phyloP scores from a whole-genome alignment of 2,329 filamentous ascomycete species.

The Aureobasidium sp. region DNA sequence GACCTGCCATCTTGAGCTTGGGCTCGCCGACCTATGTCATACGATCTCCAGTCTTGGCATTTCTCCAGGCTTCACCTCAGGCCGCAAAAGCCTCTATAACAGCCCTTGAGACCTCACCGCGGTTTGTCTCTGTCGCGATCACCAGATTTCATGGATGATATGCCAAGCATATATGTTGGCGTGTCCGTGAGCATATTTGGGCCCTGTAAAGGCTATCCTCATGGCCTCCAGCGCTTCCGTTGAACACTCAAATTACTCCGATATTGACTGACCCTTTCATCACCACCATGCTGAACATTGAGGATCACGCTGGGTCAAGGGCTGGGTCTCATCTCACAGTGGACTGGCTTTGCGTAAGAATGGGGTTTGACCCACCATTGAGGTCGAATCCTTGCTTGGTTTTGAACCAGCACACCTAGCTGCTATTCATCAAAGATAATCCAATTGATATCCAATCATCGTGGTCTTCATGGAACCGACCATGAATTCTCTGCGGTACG shows the following conservation, averaged over 20 bases:
- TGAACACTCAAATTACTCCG: background rate
- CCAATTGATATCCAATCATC: background rate
- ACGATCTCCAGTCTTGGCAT: background rate
- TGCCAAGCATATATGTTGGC: background rate
- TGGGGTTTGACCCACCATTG: background rate
- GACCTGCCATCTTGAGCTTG: constrained; percentile 5
- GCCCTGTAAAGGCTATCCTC: background rate
- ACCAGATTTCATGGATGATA: background rate
- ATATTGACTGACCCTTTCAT: background rate
- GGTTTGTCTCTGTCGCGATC: background rate
- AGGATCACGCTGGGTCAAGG: background rate
- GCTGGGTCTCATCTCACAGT: background rate
- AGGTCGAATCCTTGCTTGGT: background rate
- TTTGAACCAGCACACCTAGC: background rate
- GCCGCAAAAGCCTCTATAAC: background rate
- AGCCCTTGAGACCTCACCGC: background rate
- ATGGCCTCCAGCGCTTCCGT: background rate
- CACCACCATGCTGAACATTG: background rate
- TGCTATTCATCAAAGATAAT: background rate
- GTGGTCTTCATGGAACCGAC: background rate
- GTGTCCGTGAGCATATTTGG: background rate
- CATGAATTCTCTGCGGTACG: background rate
- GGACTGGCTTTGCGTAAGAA: background rate
- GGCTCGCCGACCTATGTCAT: constrained; percentile 1
- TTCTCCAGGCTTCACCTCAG: background rate